phyloP scores from a whole-genome alignment of 768 basidiomycete genomes.

The Auriculariales sp. region DNA sequence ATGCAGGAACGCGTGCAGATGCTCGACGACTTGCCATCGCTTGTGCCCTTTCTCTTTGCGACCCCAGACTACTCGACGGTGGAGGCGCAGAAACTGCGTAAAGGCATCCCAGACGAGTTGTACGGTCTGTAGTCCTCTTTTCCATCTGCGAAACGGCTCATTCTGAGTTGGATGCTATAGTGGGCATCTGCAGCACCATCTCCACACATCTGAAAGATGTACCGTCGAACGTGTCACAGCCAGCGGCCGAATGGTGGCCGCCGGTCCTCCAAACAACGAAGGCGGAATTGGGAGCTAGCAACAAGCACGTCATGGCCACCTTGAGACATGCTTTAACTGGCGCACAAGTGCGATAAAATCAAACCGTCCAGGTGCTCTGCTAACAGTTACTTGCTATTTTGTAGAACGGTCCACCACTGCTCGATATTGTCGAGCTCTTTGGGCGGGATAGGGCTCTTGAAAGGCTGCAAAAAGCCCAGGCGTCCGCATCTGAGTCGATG shows the following conservation, averaged over 20 bases:
- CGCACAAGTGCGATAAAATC: conserved; percentile 45
- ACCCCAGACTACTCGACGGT: conserved; percentile 43
- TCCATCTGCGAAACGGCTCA: conserved; percentile 7
- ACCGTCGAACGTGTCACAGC: conserved; percentile 19
- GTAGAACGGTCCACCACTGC: not conserved
- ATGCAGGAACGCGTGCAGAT: conserved; percentile 55
- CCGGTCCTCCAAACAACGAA: conserved; percentile 27
- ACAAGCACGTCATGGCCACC: conserved; percentile 51
- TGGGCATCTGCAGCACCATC: conserved; percentile 4
- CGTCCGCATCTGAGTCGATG: no score
- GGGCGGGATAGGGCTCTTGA: no score
- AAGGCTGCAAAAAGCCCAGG: no score
- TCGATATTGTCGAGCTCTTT: not conserved
- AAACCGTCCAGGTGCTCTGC: not conserved
- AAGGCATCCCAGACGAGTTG: conserved; percentile 23
- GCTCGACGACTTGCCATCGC: conserved; percentile 50
- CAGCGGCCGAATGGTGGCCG: conserved; percentile 17
- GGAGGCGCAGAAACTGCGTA: conserved; percentile 41
- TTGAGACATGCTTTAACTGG: conserved; percentile 71
- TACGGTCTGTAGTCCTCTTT: conserved; percentile 27
- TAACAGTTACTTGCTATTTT: not conserved
- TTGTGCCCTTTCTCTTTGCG: conserved; percentile 68
- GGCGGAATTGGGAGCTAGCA: conserved; percentile 28
- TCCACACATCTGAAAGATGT: conserved; percentile 13
- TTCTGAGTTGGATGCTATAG: conserved; percentile 3